phyloP scores from a whole-genome alignment of 345 rosid species.

The Barbarea vulgaris region DNA sequence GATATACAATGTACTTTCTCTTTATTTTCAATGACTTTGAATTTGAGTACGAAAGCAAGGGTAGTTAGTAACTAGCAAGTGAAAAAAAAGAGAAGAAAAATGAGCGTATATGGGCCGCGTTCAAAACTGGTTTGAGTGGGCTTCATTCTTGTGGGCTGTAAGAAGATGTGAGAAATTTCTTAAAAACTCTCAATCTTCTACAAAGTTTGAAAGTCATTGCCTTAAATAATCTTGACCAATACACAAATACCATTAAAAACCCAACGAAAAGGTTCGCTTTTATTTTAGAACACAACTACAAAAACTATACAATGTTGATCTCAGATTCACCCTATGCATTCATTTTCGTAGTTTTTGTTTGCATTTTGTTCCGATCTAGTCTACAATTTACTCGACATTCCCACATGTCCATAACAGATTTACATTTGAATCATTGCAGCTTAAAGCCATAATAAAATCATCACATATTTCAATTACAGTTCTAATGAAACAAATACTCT shows the following conservation, averaged over 20 bases:
- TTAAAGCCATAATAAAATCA: too few species aligned
- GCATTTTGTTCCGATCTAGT: not conserved
- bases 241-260: not conserved
- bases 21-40: not conserved
- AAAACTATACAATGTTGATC: not conserved
- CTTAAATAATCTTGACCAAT: not conserved
- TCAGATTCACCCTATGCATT: too few species aligned
- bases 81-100: not conserved
- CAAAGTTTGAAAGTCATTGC: not conserved
- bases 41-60: not conserved
- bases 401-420: not conserved
- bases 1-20: not conserved
- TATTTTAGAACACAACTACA: not conserved
- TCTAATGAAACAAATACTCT: not conserved
- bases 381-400: not conserved
- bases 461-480: not conserved
- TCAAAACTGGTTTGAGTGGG: not conserved
- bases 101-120: not conserved
- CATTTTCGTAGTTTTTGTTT: not conserved
- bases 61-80: not conserved
- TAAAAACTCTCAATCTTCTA: not conserved
- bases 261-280: not conserved
- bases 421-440: not conserved
- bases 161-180: not conserved
- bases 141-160: slow-evolving; percentile 2